These are phyloP conservation scores for Solioccasus polychromus DNA, from an alignment of 768 basidiomycete species.

Conservation along the genomic window DNA sequence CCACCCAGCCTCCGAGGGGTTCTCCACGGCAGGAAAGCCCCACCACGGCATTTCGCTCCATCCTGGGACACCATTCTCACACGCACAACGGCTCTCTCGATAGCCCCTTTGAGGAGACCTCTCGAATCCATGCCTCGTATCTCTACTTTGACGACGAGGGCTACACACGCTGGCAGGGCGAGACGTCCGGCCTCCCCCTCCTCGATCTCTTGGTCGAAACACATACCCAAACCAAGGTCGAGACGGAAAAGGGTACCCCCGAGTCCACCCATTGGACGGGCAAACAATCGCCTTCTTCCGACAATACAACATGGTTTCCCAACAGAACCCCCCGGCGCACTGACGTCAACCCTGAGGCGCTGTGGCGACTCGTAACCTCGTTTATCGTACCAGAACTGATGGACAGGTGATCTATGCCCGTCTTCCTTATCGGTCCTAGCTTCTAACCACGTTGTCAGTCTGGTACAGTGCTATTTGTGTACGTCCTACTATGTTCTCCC, in stretches of 20 bases:
- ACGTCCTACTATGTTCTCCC: constrained; percentile 93
- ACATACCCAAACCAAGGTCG: constrained; percentile 42
- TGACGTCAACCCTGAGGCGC: constrained; percentile 80
- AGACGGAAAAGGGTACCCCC: constrained; percentile 28
- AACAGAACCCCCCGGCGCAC: constrained; percentile 71
- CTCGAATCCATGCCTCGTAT: constrained; percentile 73
- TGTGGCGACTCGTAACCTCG: constrained; percentile 86
- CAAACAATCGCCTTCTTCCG: constrained; percentile 34
- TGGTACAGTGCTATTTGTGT: constrained; percentile 82
- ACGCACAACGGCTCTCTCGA: constrained; percentile 17
- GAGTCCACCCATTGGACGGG: constrained; percentile 30
- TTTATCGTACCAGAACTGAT: constrained; percentile 87
- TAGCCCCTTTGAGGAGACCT: constrained; percentile 54
- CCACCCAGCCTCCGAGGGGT: constrained; percentile 39
- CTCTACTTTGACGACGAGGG: constrained; percentile 88
- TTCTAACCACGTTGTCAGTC: constrained; percentile 38
- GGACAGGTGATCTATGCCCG: constrained; percentile 67
- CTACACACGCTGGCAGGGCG: constrained; percentile 87
- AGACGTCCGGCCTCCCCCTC: constrained; percentile 88
- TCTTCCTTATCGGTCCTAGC: constrained; percentile 5
- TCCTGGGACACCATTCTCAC: constrained; percentile 37
- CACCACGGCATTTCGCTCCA: constrained; percentile 37
- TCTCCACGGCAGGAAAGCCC: constrained; percentile 49
- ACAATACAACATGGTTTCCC: constrained; percentile 70
- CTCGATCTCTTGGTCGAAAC: constrained; percentile 80